Conservation (phyloP, 805 yeast species). For the Diddensiella santjacobensis region DNA sequence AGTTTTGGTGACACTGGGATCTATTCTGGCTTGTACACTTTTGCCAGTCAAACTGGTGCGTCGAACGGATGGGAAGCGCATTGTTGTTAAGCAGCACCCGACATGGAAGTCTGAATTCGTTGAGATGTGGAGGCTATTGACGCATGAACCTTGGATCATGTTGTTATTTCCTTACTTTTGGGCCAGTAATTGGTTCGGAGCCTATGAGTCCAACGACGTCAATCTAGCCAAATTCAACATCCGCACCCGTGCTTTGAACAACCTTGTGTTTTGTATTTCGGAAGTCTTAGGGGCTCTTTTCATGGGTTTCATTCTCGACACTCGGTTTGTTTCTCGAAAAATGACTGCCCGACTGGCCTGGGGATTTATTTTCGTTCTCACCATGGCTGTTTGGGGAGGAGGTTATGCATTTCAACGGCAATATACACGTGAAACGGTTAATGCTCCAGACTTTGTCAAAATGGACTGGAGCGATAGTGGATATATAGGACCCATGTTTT, state of each 20-base stretch:
- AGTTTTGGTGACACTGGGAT: slow-evolving; percentile 48
- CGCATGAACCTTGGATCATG: slow-evolving; percentile 43
- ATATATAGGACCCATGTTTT: slow-evolving; percentile 57
- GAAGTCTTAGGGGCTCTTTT: slow-evolving; percentile 56
- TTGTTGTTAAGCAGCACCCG: slow-evolving; percentile 44
- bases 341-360: slow-evolving; percentile 45
- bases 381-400: slow-evolving; percentile 57
- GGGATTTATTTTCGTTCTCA: slow-evolving; percentile 35
- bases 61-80: slow-evolving; percentile 48
- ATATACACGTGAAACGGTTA: slow-evolving; percentile 39
- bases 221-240: slow-evolving; percentile 54
- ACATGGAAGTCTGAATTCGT: slow-evolving; percentile 43
- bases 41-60: slow-evolving; percentile 49
- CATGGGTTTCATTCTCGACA: slow-evolving; percentile 49
- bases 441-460: slow-evolving; percentile 17
- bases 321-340: slow-evolving; percentile 39
- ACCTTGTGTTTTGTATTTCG: slow-evolving; percentile 55
- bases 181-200: slow-evolving; percentile 63
- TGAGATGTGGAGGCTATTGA: slow-evolving; percentile 40
- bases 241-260: slow-evolving; percentile 59
- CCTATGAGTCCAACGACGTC: slow-evolving; percentile 58
- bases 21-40: slow-evolving; percentile 42
- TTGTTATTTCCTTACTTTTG: slow-evolving; percentile 59
- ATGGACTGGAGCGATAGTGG: slow-evolving; percentile 46
- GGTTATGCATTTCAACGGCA: slow-evolving; percentile 47